phyloP scores from a whole-genome alignment of 257 asterid species.

The Lycium barbarum region DNA sequence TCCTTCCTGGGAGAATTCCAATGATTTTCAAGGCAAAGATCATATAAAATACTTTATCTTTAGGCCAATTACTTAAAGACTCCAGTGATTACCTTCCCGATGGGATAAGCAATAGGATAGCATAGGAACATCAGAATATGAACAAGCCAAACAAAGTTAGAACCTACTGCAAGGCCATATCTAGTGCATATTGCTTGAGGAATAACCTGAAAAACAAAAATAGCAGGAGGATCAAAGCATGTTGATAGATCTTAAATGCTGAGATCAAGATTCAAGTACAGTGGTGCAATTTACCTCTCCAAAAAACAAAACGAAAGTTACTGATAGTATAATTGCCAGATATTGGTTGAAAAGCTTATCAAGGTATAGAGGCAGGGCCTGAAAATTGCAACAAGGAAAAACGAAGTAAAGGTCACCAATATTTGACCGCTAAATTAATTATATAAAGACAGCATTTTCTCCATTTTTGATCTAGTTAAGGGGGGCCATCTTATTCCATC shows the following conservation, averaged over 20 bases:
- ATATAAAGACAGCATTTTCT: not conserved
- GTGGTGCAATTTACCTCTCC: constrained; percentile 74
- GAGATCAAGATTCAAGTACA: constrained; percentile 19
- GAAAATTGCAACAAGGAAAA: constrained; percentile 43
- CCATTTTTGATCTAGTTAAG: not conserved
- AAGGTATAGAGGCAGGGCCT: constrained; percentile 97
- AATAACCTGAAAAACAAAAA: constrained; percentile 65
- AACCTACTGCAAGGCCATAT: constrained; percentile 97
- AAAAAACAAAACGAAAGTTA: constrained; percentile 87
- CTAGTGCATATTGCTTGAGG: constrained; percentile 99
- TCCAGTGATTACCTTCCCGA: constrained; percentile 77
- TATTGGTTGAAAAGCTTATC: constrained; percentile 90
- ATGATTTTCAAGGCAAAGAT: not conserved
- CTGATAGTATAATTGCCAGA: constrained; percentile 90
- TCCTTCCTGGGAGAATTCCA: not conserved
- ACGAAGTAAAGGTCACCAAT: not conserved
- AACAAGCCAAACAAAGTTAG: constrained; percentile 89
- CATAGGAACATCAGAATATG: constrained; percentile 75
- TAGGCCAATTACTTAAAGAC: not conserved
- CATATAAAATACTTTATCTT: not conserved
- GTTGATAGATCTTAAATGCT: not conserved
- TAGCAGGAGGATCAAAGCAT: constrained; percentile 23
- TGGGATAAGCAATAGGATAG: constrained; percentile 87
- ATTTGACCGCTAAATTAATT: not conserved
- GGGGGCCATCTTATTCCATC: not conserved